Evolutionary conservation across 179 eudicot species (phyloP).

Genomic region (Beta corolliflora): DNA sequence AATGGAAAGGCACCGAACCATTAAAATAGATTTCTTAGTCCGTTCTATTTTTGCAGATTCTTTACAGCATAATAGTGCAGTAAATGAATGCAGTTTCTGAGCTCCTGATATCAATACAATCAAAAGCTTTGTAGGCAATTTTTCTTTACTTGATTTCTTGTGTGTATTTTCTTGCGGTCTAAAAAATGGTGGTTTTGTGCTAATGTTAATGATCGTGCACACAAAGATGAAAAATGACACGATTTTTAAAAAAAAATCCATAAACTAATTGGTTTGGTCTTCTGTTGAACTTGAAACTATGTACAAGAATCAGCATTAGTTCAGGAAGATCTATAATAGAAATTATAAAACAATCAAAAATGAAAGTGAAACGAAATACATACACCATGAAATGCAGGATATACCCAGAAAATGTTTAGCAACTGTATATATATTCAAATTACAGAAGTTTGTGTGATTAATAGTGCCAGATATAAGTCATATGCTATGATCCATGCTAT

Average conservation of each 20-base stretch:
- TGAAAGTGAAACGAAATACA: not conserved
- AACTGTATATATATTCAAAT: not conserved
- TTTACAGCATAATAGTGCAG: constrained; percentile 5
- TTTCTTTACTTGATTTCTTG: not conserved
- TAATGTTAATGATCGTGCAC: too few relatives aligned
- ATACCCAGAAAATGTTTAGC: not conserved
- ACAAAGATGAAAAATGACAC: too few relatives aligned
- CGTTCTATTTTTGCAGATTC: not conserved
- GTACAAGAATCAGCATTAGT: not conserved
- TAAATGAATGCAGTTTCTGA: constrained; percentile 18
- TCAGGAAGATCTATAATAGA: not conserved
- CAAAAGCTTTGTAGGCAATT: not conserved
- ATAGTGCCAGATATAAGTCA: not conserved
- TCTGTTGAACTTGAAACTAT: too few relatives aligned
- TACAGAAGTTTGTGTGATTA: not conserved
- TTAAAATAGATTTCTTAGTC: not conserved
- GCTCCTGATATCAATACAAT: constrained; percentile 19
- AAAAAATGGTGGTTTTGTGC: not conserved
- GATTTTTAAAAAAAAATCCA: too few relatives aligned
- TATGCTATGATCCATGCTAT: constrained; percentile 4
- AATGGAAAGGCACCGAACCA: not conserved
- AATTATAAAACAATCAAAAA: not conserved
- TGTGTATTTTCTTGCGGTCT: not conserved
- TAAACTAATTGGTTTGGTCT: too few relatives aligned
- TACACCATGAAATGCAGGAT: not conserved